Evolutionary conservation across 1,139 yeast genomes (phyloP).

Genomic region (Yamadazyma mexicana): DNA sequence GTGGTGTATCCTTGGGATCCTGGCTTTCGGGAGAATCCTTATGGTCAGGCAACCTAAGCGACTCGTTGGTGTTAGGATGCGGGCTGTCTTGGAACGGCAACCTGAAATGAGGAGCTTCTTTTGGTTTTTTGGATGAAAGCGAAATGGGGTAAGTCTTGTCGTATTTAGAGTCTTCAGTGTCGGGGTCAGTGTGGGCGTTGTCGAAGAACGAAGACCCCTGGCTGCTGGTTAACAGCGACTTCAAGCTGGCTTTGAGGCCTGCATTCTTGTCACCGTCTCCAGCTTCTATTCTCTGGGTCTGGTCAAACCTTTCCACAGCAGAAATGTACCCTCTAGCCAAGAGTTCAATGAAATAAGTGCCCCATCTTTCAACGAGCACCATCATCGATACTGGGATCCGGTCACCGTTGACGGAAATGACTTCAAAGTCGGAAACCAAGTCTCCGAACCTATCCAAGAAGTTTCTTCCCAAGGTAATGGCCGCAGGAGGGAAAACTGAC

Average conservation of each 20-base stretch:
- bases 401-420: constrained; percentile 66
- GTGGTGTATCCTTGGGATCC: neutral
- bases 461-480: constrained; percentile 72
- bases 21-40: neutral
- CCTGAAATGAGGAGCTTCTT: constrained; percentile 53
- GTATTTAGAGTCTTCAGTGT: constrained; percentile 6
- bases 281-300: constrained; percentile 22
- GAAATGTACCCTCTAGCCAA: constrained; percentile 63
- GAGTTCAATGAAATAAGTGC: constrained; percentile 60
- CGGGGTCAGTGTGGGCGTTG: neutral
- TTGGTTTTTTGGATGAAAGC: constrained; percentile 21
- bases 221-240: constrained; percentile 16
- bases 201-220: constrained; percentile 11
- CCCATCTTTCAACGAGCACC: constrained; percentile 73
- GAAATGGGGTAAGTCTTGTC: constrained; percentile 20
- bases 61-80: neutral
- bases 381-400: constrained; percentile 60
- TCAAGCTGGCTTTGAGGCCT: constrained; percentile 10
- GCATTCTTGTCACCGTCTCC: constrained; percentile 5
- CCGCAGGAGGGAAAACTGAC: constrained; percentile 72
- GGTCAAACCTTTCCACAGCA: constrained; percentile 51
- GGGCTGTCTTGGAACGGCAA: constrained; percentile 59
- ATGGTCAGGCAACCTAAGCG: neutral
- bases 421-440: constrained; percentile 67
- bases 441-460: constrained; percentile 69